Evolutionary conservation across 192 early-diverging fungal species (phyloP), one percentile per base, ranked within the genome.

Genomic region (Podila epigama): DNA sequence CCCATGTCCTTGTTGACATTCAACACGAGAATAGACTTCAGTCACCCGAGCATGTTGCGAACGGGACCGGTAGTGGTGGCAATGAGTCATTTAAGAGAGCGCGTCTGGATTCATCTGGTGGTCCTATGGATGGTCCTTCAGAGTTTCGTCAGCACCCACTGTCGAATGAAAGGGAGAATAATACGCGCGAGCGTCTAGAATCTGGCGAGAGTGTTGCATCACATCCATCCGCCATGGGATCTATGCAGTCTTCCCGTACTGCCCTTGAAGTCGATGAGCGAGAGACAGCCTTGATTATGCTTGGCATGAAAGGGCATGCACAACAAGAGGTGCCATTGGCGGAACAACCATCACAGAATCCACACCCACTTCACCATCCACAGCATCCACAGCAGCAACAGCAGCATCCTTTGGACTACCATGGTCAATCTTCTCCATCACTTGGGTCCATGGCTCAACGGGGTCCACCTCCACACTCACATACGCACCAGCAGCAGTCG

Each of bases 1-100:
- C 72, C 1, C 62, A 60, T 63, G 65, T 65, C 13, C 51, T 75
- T 22, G 64, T 75, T 20, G 58, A 67, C 25, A 62, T 75, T 42
- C 72, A 75, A 34, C 63, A 75, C 51, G 53, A 59, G 22, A 60
- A 61, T n/a, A 55, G 57, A 20, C 58, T 72, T 25, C 68, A 70
- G 20, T 59, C 69, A 29, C 69, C 53, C 6, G 69, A 72, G 12
- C 2, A 33, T 5, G 36, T 18, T 22, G 25, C 44, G 25, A 28
- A 29, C 37, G n/a, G 41, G 4, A 41, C 20, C 42, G 41, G 36
- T 27, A 36, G 48, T n/a, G 25, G 28, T 20, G 27, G 42, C 42
- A 22, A 33, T 20, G 68, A 63, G 29, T 40, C 60, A 10, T 53
- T 56, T 32, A 63, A 64, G 22, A 63, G 53, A 13, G 9, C 31